phyloP scores from a whole-genome alignment of 169 alveolate species.

The Plasmodium inui region DNA sequence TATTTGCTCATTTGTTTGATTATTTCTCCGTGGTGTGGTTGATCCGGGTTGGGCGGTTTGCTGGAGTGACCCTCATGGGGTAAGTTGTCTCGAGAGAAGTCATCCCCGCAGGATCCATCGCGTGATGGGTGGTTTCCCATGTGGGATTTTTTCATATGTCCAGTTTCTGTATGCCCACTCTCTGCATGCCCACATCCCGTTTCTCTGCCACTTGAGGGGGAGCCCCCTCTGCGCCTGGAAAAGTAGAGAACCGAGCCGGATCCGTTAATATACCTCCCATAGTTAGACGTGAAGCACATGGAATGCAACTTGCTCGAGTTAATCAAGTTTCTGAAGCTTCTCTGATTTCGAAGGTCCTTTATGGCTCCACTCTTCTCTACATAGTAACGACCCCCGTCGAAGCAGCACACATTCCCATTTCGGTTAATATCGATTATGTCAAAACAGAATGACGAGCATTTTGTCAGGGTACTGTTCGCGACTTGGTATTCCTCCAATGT shows the following conservation, averaged over 20 bases:
- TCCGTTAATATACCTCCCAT: slow-evolving; percentile 60
- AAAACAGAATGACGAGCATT: slow-evolving; percentile 38
- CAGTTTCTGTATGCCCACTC: background rate
- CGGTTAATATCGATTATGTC: slow-evolving; percentile 48
- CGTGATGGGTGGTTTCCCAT: background rate
- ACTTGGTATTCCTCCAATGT: slow-evolving; percentile 18
- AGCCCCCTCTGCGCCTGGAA: background rate
- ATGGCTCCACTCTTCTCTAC: background rate
- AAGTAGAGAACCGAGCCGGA: slow-evolving; percentile 69
- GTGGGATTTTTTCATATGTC: background rate
- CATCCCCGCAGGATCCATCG: background rate
- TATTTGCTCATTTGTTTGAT: slow-evolving; percentile 31
- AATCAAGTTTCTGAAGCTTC: background rate
- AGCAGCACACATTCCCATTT: slow-evolving; percentile 31
- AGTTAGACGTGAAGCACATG: slow-evolving; percentile 73
- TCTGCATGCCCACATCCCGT: background rate
- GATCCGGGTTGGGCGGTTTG: background rate
- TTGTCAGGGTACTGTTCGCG: background rate
- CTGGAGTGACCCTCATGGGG: background rate
- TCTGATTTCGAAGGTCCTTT: background rate
- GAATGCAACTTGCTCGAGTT: slow-evolving; percentile 11
- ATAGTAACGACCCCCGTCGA: slow-evolving; percentile 1
- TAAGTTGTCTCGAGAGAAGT: background rate
- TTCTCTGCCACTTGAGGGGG: background rate
- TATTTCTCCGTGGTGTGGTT: background rate